Percentiles rank a stretch among this genome's conserved stretches.
These are phyloP conservation scores for Helicostylum pulchrum DNA, from an alignment of 192 early-diverging fungal species.

Conservation along the genomic window DNA sequence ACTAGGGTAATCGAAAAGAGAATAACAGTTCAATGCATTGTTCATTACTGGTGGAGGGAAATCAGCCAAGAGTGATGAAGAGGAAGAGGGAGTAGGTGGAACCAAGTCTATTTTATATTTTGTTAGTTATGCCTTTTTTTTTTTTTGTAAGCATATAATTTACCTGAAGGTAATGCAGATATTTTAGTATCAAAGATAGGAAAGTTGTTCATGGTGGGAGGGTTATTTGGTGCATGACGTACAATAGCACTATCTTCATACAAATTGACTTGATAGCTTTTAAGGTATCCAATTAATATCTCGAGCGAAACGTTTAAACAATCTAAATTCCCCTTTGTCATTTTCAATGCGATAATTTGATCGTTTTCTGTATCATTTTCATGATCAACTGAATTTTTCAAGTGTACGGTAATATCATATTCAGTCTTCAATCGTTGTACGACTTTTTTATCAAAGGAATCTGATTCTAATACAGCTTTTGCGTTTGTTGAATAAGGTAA, in stretches of 20 bases:
- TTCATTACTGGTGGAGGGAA: neutral
- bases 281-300: constrained; percentile 18
- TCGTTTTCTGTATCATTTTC: neutral
- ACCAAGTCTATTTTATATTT: neutral
- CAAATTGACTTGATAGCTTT: constrained; percentile 9
- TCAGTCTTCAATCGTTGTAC: constrained; percentile 41
- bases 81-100: constrained; percentile 1
- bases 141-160: no score
- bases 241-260: constrained; percentile 12
- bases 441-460: constrained; percentile 47
- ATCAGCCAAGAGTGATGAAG: constrained; percentile 7
- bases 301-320: constrained; percentile 14
- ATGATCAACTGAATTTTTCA: neutral
- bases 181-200: constrained; percentile 10
- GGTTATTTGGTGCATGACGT: neutral
- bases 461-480: constrained; percentile 36
- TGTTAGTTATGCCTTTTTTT: no score
- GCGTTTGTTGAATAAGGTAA: constrained; percentile 47
- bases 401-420: constrained; percentile 33
- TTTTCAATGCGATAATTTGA: constrained; percentile 5
- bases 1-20: constrained; percentile 26
- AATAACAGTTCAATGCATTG: constrained; percentile 12
- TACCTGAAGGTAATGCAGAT: constrained; percentile 15
- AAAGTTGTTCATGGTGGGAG: no score
- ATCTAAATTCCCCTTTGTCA: constrained; percentile 17